phyloP scores from a whole-genome alignment of 2,329 filamentous ascomycete species.

The Ophiocordyceps camponoti-leonardi region DNA sequence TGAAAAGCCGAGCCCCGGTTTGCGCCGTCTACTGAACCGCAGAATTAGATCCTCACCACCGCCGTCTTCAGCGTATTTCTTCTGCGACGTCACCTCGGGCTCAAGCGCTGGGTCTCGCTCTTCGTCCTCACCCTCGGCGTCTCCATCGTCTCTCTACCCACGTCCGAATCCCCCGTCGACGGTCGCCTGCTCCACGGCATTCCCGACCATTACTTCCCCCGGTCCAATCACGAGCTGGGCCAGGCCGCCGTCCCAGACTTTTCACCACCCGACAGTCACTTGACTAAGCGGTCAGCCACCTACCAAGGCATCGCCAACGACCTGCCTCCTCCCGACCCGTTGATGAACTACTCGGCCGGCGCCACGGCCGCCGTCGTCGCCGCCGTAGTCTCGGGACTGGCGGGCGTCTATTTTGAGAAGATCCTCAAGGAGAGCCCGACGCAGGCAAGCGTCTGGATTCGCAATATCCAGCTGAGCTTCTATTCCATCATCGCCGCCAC shows the following conservation, averaged over 20 bases:
- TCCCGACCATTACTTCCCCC: constrained; percentile 53
- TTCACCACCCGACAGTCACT: constrained; percentile 7
- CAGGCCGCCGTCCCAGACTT: constrained; percentile 20
- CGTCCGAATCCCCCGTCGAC: constrained; percentile 33
- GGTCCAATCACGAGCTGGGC: constrained; percentile 62
- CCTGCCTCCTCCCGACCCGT: constrained; percentile 24
- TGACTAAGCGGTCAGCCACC: constrained; percentile 58
- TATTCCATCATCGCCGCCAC: constrained; percentile 86
- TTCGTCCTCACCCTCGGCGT: constrained; percentile 68
- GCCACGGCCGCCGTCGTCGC: constrained; percentile 62
- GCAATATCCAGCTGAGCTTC: constrained; percentile 87
- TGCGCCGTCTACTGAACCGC: background rate
- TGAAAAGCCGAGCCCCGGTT: background rate
- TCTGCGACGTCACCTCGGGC: constrained; percentile 51
- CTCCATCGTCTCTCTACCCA: constrained; percentile 67
- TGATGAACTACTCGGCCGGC: constrained; percentile 66
- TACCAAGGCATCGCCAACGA: constrained; percentile 72
- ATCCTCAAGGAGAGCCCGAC: constrained; percentile 71
- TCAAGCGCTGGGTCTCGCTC: constrained; percentile 65
- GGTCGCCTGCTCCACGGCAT: constrained; percentile 47
- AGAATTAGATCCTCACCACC: constrained; percentile 56
- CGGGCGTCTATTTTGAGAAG: constrained; percentile 80
- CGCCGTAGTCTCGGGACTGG: constrained; percentile 66
- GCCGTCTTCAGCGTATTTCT: constrained; percentile 74
- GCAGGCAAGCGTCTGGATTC: constrained; percentile 71